A percentile compares a stretch with the other conserved stretches of the same genome.
Conservation (phyloP, 2,329 filamentous ascomycete genomes). For the Cordyceps javanica region DNA sequence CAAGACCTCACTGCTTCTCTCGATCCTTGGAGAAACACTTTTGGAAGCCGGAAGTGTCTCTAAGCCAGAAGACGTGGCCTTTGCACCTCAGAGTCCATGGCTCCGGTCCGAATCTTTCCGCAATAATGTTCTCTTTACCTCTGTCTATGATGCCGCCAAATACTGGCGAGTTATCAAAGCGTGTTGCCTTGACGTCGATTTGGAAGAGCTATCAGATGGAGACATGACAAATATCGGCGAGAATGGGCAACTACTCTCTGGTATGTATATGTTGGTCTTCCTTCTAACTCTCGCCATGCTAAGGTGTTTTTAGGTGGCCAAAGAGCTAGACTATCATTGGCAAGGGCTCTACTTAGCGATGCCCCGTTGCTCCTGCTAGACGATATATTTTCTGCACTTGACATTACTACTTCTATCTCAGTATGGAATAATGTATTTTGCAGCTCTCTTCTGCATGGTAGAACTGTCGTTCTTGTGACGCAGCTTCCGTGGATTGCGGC, state of each 20-base stretch:
- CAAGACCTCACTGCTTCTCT: constrained; percentile 49
- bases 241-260: constrained; percentile 47
- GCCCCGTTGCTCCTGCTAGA: constrained; percentile 50
- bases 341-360: constrained; percentile 50
- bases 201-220: constrained; percentile 42
- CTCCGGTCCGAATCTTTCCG: constrained; percentile 49
- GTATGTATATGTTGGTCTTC: constrained; percentile 18
- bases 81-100: constrained; percentile 52
- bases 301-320: constrained; percentile 32
- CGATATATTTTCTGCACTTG: constrained; percentile 54
- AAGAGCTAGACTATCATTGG: constrained; percentile 49
- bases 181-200: constrained; percentile 45
- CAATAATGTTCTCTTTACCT: constrained; percentile 51
- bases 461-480: constrained; percentile 52
- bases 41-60: constrained; percentile 41
- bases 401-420: constrained; percentile 50
- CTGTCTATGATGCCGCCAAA: constrained; percentile 31
- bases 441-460: constrained; percentile 44
- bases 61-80: constrained; percentile 45
- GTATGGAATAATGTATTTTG: constrained; percentile 55
- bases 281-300: neutral
- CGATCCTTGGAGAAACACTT: constrained; percentile 49
- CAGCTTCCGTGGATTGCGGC: constrained; percentile 47
- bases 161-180: constrained; percentile 51
- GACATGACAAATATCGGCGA: constrained; percentile 49